Base-by-base conservation (phyloP, 371 early-diverging fungal genomes). In the Sporodiniella umbellata region DNA sequence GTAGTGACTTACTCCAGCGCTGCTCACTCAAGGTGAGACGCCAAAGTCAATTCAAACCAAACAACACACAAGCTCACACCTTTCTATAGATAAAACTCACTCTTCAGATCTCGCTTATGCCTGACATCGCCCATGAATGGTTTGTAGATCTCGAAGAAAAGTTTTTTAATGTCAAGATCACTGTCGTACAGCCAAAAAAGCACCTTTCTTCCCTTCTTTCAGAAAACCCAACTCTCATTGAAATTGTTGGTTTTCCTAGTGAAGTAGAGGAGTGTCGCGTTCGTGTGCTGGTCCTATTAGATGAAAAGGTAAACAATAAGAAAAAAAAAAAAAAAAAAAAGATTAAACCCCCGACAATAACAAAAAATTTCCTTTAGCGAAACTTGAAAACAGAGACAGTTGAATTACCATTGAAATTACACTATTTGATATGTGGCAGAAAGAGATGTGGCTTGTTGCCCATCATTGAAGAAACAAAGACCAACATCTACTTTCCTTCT, bases 401-500 rank as follows among this genome's bases (percentile, higher is more conserved):
- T 31, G 38, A 51, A 45, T 23, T 66, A 45, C 76, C 72, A 10
- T 51, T 64, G 30, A 79, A 79, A 51, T 59, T 75, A 31, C 85
- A 84, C 33, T 74, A 83, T 58, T 56, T 83, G 38, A 73, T 91
- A 30, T 80, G 85, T n/a, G 92, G 92, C n/a, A 77, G 83, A 45
- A 89, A 87, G 52, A 72, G 85, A 33, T 73, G 73, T 22, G 75
- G 78, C 6, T 55, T 91, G 35, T 80, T 85, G 43, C 62, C 79
- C 3, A 76, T 91, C 40, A 89, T 89, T 79, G 79, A 85, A 46
- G 83, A 85, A 48, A 84, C 84, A n/a, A 42, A 75, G n/a, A 88
- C 87, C 28, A 87, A 81, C 60, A 81, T 91, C 33, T 89, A 89
- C 64, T 66, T 90, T 40, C 84, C 90, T 15, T 81, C 84, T 0